Conservation (phyloP, 306 rosid genomes). For the Vicia sativa region DNA sequence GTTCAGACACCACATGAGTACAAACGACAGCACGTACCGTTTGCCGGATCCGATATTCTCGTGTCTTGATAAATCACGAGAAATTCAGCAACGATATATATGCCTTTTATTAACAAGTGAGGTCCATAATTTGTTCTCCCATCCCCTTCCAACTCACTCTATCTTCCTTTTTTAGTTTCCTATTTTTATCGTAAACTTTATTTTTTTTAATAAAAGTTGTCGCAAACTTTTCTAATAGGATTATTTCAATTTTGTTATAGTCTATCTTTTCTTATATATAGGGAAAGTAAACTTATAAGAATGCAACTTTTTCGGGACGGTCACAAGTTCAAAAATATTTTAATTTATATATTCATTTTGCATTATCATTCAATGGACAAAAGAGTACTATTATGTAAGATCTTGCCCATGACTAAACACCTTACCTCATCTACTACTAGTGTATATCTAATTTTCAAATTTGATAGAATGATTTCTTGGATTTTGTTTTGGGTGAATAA, state of each 20-base stretch:
- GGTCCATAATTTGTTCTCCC: conserved; percentile 31
- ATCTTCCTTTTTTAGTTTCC: background rate
- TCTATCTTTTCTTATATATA: background rate
- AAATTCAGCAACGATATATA: conserved; percentile 12
- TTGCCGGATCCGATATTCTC: conserved; percentile 38
- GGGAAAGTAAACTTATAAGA: background rate
- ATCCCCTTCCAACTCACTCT: background rate
- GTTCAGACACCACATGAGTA: conserved; percentile 20
- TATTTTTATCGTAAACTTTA: background rate
- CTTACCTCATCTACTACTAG: too few relatives aligned
- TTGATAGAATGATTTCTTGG: too few relatives aligned
- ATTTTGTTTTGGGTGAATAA: too few relatives aligned
- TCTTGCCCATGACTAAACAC: too few relatives aligned
- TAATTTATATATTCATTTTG: too few relatives aligned
- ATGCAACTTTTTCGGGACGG: background rate
- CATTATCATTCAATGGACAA: too few relatives aligned
- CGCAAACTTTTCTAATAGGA: too few relatives aligned
- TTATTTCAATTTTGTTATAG: too few relatives aligned
- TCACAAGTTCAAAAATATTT: too few relatives aligned
- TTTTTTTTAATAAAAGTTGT: too few relatives aligned
- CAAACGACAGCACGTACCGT: conserved; percentile 9
- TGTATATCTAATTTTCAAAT: too few relatives aligned
- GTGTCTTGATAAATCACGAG: conserved; percentile 6
- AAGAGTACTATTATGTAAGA: too few relatives aligned
- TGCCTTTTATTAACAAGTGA: background rate